phyloP scores from a whole-genome alignment of 371 early-diverging fungal genomes.

The Mucor indicus region DNA sequence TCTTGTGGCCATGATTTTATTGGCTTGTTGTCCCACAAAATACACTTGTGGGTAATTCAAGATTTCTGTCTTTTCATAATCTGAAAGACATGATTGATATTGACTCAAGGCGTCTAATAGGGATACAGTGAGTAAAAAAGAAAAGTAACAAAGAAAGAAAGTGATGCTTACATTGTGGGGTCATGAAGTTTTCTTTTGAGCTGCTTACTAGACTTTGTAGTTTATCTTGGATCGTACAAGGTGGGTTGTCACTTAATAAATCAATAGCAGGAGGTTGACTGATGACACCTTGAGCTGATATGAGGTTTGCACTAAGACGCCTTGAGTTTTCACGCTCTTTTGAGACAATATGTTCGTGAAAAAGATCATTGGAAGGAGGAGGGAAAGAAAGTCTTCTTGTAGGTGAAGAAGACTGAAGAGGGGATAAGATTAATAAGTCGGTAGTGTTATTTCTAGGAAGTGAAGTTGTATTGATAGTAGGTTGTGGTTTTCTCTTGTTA shows the following conservation, averaged over 20 bases:
- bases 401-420: background rate
- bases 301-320: slow-evolving; percentile 13
- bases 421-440: slow-evolving; percentile 5
- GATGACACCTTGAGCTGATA: slow-evolving; percentile 29
- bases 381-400: slow-evolving; percentile 6
- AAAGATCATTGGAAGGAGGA: slow-evolving; percentile 14
- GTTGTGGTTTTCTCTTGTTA: background rate
- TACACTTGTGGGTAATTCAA: slow-evolving; percentile 73
- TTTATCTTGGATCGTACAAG: slow-evolving; percentile 13
- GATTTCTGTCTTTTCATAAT: slow-evolving; percentile 80
- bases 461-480: background rate
- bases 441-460: slow-evolving; percentile 9
- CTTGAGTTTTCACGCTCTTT: slow-evolving; percentile 21
- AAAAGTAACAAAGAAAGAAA: background rate
- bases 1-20: slow-evolving; percentile 45
- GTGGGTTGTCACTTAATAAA: background rate
- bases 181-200: no score
- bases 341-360: slow-evolving; percentile 25
- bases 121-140: background rate
- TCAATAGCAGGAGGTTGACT: slow-evolving; percentile 15
- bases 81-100: slow-evolving; percentile 59
- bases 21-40: slow-evolving; percentile 76
- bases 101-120: slow-evolving; percentile 39
- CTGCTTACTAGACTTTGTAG: slow-evolving; percentile 23
- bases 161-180: slow-evolving; percentile 12